These are phyloP conservation scores for Exophiala viscosa DNA, from an alignment of 2,329 filamentous ascomycete genomes.

Conservation along the genomic window DNA sequence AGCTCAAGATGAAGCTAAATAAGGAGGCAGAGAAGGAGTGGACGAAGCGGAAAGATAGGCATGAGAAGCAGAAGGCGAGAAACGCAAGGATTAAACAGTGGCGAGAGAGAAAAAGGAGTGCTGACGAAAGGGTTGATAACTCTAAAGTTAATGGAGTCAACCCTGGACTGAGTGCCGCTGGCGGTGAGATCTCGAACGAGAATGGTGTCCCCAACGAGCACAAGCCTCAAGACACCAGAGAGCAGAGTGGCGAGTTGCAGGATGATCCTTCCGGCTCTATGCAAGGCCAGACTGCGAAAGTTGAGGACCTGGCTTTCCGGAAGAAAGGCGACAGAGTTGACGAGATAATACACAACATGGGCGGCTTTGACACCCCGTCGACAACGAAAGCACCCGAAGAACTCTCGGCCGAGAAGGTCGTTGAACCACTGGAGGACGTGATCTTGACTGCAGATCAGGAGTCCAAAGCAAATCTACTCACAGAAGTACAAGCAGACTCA, in stretches of 20 bases:
- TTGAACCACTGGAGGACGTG: slow-evolving; percentile 32
- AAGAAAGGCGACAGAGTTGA: background rate
- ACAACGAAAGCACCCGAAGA: slow-evolving; percentile 1
- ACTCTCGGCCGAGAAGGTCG: slow-evolving; percentile 27
- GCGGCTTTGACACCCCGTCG: background rate
- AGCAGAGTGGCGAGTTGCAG: background rate
- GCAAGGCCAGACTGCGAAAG: background rate
- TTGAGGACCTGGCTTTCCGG: background rate
- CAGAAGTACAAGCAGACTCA: background rate
- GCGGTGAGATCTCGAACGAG: background rate
- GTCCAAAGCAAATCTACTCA: slow-evolving; percentile 20
- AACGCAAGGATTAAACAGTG: slow-evolving; percentile 31
- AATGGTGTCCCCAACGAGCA: background rate
- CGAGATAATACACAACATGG: background rate
- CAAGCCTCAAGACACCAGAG: background rate
- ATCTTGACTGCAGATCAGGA: slow-evolving; percentile 20
- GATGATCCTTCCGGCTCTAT: background rate
- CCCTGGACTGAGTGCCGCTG: background rate
- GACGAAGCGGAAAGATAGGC: slow-evolving; percentile 38
- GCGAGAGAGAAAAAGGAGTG: slow-evolving; percentile 28
- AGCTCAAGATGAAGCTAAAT: slow-evolving; percentile 38
- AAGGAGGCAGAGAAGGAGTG: slow-evolving; percentile 40
- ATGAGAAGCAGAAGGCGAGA: slow-evolving; percentile 38
- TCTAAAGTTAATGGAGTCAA: background rate
- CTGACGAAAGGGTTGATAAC: background rate